Conservation (phyloP, 345 rosid species). For the Tarenaya hassleriana region DNA sequence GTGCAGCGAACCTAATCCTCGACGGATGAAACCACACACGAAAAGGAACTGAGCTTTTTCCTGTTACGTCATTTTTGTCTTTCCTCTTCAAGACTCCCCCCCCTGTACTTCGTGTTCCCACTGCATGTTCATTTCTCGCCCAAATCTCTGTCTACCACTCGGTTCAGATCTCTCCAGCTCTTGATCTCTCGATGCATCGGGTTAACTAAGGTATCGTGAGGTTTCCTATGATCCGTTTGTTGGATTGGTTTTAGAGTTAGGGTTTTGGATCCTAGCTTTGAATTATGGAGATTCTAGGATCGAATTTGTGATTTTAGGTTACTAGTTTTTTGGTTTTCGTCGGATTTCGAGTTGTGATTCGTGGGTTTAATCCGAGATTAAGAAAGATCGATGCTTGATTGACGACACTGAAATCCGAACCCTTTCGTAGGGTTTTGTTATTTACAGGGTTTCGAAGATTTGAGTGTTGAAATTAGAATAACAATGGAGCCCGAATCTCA, state of each 20-base stretch:
- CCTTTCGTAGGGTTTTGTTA: not conserved
- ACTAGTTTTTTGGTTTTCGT: slow-evolving; percentile 8
- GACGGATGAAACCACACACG: slow-evolving; percentile 29
- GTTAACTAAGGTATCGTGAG: not conserved
- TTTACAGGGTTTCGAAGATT: not conserved
- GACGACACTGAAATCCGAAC: slow-evolving; percentile 13
- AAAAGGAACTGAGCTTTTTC: slow-evolving; percentile 2
- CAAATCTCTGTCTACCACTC: slow-evolving; percentile 17
- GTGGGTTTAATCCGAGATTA: not conserved
- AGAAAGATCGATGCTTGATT: slow-evolving; percentile 13
- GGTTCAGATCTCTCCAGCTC: slow-evolving; percentile 17
- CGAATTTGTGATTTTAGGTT: slow-evolving; percentile 1
- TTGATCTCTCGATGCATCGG: slow-evolving; percentile 16
- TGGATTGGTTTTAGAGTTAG: slow-evolving; percentile 17
- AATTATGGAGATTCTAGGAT: not conserved
- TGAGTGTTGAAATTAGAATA: not conserved
- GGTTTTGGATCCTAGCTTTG: too few relatives aligned
- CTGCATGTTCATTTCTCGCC: slow-evolving; percentile 6
- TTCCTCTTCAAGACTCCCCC: slow-evolving; percentile 1
- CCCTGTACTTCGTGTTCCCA: slow-evolving; percentile 1
- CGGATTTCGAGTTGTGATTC: not conserved
- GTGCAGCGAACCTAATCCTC: slow-evolving; percentile 25
- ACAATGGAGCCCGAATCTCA: slow-evolving; percentile 35
- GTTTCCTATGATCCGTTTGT: slow-evolving; percentile 3
- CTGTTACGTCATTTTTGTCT: slow-evolving; percentile 20